Conservation (phyloP, 192 early-diverging fungal species). For the Gaertneriomyces sp. region DNA sequence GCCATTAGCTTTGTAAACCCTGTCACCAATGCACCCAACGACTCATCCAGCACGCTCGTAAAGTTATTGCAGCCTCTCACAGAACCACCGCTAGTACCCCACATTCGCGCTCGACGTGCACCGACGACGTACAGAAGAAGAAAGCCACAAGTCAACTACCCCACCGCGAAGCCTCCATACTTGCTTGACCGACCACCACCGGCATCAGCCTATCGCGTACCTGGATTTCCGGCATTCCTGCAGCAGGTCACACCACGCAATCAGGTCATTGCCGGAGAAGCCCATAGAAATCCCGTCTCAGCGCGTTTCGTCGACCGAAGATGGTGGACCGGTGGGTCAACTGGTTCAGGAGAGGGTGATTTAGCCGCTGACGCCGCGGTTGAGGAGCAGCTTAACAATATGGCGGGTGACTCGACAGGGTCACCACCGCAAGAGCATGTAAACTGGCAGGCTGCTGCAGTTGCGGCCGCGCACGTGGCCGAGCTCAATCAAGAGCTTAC, state of each 20-base stretch:
- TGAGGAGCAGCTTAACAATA: not conserved
- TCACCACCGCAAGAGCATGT: not conserved
- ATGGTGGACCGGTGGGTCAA: slow-evolving; percentile 15
- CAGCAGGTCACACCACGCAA: slow-evolving; percentile 24
- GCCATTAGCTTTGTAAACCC: not conserved
- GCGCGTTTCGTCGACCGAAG: slow-evolving; percentile 16
- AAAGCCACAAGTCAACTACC: slow-evolving; percentile 16
- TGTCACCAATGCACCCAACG: not conserved
- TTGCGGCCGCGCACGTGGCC: not conserved
- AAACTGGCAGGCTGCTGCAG: slow-evolving; percentile 7
- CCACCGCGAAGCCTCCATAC: slow-evolving; percentile 22
- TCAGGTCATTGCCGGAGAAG: slow-evolving; percentile 17
- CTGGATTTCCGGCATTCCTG: slow-evolving; percentile 20
- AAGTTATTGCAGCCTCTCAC: slow-evolving; percentile 13
- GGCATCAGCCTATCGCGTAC: not conserved
- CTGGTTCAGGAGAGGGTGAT: not conserved
- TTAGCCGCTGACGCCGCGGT: not conserved
- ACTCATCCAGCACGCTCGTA: slow-evolving; percentile 4
- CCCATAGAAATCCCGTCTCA: slow-evolving; percentile 18
- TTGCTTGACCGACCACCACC: slow-evolving; percentile 11
- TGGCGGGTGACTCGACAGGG: not conserved
- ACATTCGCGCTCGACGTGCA: slow-evolving; percentile 22
- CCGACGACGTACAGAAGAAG: slow-evolving; percentile 14
- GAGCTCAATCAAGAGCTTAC: not conserved
- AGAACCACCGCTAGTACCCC: slow-evolving; percentile 20